Percentiles rank a stretch among this genome's conserved stretches.
phyloP scores from a whole-genome alignment of 345 rosid species.

The Eutrema heterophyllum region DNA sequence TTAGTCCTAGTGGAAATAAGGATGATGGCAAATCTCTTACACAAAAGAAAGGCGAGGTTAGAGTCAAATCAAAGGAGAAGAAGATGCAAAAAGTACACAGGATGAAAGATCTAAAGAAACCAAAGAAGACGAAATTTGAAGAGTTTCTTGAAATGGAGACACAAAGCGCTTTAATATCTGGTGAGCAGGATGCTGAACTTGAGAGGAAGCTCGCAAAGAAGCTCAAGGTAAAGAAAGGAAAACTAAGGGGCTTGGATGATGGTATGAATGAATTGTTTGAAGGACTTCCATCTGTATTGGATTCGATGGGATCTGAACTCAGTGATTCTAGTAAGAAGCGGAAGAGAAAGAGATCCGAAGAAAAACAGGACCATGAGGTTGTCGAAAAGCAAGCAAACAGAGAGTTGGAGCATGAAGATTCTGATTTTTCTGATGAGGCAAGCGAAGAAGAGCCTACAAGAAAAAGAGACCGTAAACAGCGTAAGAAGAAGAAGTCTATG shows the following conservation, averaged over 20 bases:
- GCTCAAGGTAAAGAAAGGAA: slow-evolving; percentile 71
- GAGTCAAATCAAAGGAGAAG: slow-evolving; percentile 14
- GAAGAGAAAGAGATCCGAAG: slow-evolving; percentile 39
- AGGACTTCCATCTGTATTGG: slow-evolving; percentile 44
- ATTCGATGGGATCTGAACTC: slow-evolving; percentile 33
- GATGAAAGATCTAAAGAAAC: slow-evolving; percentile 37
- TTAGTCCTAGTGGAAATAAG: slow-evolving; percentile 11
- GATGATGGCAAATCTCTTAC: neutral
- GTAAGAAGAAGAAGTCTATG: slow-evolving; percentile 36
- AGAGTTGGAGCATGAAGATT: slow-evolving; percentile 28
- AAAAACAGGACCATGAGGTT: slow-evolving; percentile 22
- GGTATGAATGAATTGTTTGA: slow-evolving; percentile 47
- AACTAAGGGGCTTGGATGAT: slow-evolving; percentile 64
- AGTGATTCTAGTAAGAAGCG: slow-evolving; percentile 31
- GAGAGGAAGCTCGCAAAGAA: slow-evolving; percentile 87
- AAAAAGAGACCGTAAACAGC: slow-evolving; percentile 17
- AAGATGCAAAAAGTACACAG: slow-evolving; percentile 27
- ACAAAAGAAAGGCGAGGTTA: neutral
- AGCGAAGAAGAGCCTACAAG: slow-evolving; percentile 24
- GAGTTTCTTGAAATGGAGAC: slow-evolving; percentile 63
- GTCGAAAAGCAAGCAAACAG: slow-evolving; percentile 14
- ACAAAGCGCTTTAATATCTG: slow-evolving; percentile 20
- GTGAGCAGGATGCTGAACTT: slow-evolving; percentile 52
- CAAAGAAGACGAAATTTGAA: slow-evolving; percentile 59
- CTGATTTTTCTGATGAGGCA: slow-evolving; percentile 19